Evolutionary conservation across 2,329 filamentous ascomycete genomes (phyloP).

Genomic region (Sporothrix brunneoviolacea): DNA sequence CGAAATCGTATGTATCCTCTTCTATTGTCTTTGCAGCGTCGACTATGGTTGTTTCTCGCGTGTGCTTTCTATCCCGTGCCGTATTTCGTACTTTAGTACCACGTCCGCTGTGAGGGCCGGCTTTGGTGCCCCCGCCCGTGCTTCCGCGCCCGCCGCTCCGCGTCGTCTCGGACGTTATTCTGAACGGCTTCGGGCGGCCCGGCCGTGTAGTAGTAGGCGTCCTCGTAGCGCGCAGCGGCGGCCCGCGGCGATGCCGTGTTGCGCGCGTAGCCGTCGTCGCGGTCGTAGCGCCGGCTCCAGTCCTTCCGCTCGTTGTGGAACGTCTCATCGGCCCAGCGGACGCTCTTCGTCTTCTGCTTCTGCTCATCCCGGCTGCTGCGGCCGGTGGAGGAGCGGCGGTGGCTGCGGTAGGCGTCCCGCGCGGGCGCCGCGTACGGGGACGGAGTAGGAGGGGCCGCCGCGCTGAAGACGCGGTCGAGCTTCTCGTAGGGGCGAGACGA

Average conservation of each 20-base stretch:
- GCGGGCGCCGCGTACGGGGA: no score
- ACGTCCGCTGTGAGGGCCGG: neutral
- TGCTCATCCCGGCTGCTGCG: neutral
- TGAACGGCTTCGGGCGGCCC: no score
- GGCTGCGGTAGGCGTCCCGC: neutral
- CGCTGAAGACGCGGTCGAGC: no score
- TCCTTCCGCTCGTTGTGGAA: neutral
- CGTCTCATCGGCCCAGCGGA: conserved; percentile 2
- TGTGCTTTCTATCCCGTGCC: no score
- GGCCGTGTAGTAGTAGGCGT: neutral
- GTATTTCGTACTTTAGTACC: conserved; percentile 2
- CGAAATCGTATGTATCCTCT: no score
- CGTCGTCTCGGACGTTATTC: neutral
- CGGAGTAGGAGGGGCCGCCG: no score
- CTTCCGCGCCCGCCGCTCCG: neutral
- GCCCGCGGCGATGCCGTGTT: neutral
- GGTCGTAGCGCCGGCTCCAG: neutral
- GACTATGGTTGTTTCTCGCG: no score
- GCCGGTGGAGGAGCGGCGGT: neutral
- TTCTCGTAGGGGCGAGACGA: no score
- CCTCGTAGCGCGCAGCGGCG: neutral
- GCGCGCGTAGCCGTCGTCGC: neutral
- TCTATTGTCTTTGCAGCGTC: no score
- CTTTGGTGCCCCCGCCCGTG: neutral
- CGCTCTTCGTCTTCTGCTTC: neutral